These are phyloP conservation scores for Boletus rufocinnamomeus DNA, from an alignment of 768 basidiomycete genomes.

Conservation along the genomic window DNA sequence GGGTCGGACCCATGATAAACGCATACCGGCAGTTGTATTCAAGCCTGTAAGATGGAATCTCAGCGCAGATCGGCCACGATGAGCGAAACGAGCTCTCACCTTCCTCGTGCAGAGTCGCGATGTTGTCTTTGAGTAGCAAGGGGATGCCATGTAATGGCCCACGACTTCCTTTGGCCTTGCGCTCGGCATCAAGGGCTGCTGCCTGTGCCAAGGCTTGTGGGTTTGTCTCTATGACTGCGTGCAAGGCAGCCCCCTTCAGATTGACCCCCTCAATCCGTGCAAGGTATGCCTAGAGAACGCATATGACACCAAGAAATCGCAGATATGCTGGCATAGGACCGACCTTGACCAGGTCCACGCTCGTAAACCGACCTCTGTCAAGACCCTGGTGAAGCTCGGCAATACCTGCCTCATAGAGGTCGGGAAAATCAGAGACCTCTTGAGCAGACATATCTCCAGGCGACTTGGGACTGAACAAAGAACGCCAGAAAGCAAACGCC, in stretches of 20 bases:
- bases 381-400: constrained; percentile 56
- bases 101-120: constrained; percentile 37
- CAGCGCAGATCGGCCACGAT: not conserved
- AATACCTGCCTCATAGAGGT: constrained; percentile 64
- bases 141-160: constrained; percentile 60
- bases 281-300: constrained; percentile 54
- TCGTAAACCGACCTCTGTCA: constrained; percentile 52
- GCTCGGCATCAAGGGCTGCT: constrained; percentile 49
- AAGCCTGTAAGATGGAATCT: constrained; percentile 27
- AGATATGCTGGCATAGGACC: not conserved
- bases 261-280: constrained; percentile 70
- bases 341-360: constrained; percentile 65
- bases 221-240: constrained; percentile 63
- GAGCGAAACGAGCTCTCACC: constrained; percentile 15
- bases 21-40: constrained; percentile 41
- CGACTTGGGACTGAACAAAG: constrained; percentile 6
- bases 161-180: constrained; percentile 44
- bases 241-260: constrained; percentile 53
- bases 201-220: constrained; percentile 56
- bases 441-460: constrained; percentile 18
- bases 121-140: constrained; percentile 54
- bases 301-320: not conserved
- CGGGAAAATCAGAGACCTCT: constrained; percentile 39
- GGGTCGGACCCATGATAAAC: not conserved
- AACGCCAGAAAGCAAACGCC: constrained; percentile 8